phyloP scores from a whole-genome alignment of 176 grass and related monocot genomes.

The Cenchrus fungigraminus region DNA sequence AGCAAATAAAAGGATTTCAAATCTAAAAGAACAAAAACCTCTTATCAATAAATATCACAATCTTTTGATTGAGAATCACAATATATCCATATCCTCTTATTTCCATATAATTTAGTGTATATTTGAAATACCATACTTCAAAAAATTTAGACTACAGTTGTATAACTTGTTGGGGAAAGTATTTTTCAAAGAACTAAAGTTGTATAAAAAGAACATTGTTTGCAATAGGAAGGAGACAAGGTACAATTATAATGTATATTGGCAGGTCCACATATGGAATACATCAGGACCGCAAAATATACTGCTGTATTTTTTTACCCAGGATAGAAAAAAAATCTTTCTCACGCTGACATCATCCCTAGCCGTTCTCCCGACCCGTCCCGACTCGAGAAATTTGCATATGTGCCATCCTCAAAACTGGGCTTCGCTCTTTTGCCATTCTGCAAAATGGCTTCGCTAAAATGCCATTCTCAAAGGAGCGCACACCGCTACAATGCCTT shows the following conservation, averaged over 20 bases:
- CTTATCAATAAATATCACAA: not conserved
- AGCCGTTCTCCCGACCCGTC: slow-evolving; percentile 13
- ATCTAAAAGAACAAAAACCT: not conserved
- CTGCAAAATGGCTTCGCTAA: too few species aligned
- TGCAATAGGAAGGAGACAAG: not conserved
- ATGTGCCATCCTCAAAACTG: too few species aligned
- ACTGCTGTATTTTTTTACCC: not conserved
- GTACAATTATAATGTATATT: not conserved
- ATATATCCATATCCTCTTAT: too few species aligned
- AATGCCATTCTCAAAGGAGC: too few species aligned
- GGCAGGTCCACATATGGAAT: not conserved
- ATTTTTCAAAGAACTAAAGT: not conserved
- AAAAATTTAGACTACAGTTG: not conserved
- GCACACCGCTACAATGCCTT: too few species aligned
- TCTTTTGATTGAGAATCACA: not conserved
- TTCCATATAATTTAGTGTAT: too few species aligned
- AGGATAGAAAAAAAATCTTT: not conserved
- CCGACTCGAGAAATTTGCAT: too few species aligned
- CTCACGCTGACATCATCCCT: slow-evolving; percentile 46
- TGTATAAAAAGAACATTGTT: not conserved
- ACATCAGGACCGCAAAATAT: not conserved
- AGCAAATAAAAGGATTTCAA: not conserved
- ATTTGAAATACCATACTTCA: too few species aligned
- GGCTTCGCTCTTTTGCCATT: too few species aligned
- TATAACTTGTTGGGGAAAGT: not conserved